Conservation (phyloP, 257 asterid species). For the Przewalskia tangutica region DNA sequence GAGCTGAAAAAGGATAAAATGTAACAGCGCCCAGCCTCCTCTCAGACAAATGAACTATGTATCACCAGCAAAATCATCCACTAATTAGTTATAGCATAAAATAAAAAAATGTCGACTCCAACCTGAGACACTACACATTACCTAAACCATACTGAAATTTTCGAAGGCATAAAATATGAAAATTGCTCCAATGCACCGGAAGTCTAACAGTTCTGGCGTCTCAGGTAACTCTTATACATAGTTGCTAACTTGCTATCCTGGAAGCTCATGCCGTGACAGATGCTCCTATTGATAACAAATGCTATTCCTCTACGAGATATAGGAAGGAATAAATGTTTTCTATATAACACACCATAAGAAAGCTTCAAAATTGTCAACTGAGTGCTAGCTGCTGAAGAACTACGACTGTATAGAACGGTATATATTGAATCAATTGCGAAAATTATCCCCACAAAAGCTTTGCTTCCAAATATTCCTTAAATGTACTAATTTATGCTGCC, state of each 20-base stretch:
- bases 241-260: background rate
- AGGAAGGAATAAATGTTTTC: background rate
- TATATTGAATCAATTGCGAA: slow-evolving; percentile 1
- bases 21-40: background rate
- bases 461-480: background rate
- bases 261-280: background rate
- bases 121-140: background rate
- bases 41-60: background rate
- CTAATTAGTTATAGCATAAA: background rate
- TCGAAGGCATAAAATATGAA: background rate
- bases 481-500: background rate
- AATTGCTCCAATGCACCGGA: background rate
- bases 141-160: background rate
- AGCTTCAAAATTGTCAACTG: background rate
- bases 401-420: slow-evolving; percentile 18
- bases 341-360: background rate
- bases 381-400: background rate
- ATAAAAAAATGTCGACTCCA: background rate
- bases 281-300: background rate
- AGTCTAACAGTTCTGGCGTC: background rate
- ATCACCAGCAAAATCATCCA: background rate
- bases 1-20: background rate
- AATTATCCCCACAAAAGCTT: background rate
- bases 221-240: background rate
- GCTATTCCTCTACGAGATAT: background rate